Evolutionary conservation across 768 basidiomycete species (phyloP), one percentile per base, ranked within the genome.

Genomic region (Podaxis sp.): DNA sequence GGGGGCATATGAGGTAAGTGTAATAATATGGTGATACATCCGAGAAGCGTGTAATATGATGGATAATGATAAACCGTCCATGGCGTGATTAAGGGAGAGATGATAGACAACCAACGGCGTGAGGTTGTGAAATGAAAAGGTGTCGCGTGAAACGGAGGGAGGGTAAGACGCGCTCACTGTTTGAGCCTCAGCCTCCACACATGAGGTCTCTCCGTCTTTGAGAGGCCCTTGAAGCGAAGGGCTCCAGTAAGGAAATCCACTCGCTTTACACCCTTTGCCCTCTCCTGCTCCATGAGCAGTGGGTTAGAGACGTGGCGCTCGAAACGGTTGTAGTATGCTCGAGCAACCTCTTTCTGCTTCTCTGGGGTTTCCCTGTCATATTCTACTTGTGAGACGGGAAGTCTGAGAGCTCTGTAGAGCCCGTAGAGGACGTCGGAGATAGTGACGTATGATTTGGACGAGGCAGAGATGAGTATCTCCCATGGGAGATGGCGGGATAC

Each of bases 51-150:
- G 32, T 50, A 18, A 40, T 57, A 25, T 35, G 21, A 38, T 36
- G 57, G 47, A 57, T 57, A 57, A 50, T 37, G 46, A 57, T 57
- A 57, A 18, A 27, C 47, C 57, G 57, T 57, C 57, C 57, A 36
- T 47, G 55, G 52, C 18, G 52, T 23, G 51, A 37, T 53, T 38
- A 5, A 51, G 25, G 28, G 48, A 53, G 35, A n/a, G 7, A 18
- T n/a, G 23, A 42, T 38, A 7, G 53, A 46, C 46, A 56, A 35
- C 40, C 27, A 47, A 46, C 48, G 50, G 5, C 37, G 32, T 38
- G 37, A 37, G 5, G 56, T 36, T 18, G 46, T 13, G 47, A 27
- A 21, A 23, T 25, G 7, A 53, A 32, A 23, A 18, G 18, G 13
- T 9, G 47, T 48, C n/a, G 36, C n/a, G 18, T 18, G n/a, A 4